Evolutionary conservation across 73 alveolate species (phyloP), one percentile per base, ranked within the genome.

Genomic region (Tetrahymena elliotti): DNA sequence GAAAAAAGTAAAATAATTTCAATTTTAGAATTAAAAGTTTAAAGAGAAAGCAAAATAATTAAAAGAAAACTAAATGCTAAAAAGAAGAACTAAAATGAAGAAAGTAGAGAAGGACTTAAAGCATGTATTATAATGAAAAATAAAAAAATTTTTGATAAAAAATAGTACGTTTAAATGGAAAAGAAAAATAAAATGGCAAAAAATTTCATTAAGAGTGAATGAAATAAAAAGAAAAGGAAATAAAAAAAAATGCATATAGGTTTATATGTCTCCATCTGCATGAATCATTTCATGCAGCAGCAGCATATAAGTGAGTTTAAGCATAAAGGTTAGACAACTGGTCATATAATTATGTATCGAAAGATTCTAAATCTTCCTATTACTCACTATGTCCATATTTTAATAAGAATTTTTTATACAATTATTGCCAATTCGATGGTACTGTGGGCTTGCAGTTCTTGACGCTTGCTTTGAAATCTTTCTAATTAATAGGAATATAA

Each of bases 381-480:
- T 95, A 84, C 38, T 95, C 97, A 33, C 94, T 22, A 84, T 95
- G 97, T 9, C 97, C 97, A 94, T 95, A 95, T 93, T 95, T 95
- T 34, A 34, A 93, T 31, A 82, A 53, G 83, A 95, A 95, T 93
- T 95, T 93, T 31, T 92, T 92, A 41, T 95, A 95, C 54, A 95
- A 37, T 40, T 95, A 93, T n/a, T 82, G 38, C 94, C 94, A 95
- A 34, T 84, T 38, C 47, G 83, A 16, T 41, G 84, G 96, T 16
- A 95, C 96, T 31, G 97, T 95, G 10, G 97, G 97, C 93, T 95
- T 95, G 40, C 97, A 95, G 84, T 95, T 95, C 38, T 83, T 93
- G 27, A 95, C 94, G 53, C 96, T 93, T 41, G 94, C 34, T 53
- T 94, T 95, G 54, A 95, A 95, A 83, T 95, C 97, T 36, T 35